phyloP scores from a whole-genome alignment of 306 rosid genomes.

The Vigna nakashimae region DNA sequence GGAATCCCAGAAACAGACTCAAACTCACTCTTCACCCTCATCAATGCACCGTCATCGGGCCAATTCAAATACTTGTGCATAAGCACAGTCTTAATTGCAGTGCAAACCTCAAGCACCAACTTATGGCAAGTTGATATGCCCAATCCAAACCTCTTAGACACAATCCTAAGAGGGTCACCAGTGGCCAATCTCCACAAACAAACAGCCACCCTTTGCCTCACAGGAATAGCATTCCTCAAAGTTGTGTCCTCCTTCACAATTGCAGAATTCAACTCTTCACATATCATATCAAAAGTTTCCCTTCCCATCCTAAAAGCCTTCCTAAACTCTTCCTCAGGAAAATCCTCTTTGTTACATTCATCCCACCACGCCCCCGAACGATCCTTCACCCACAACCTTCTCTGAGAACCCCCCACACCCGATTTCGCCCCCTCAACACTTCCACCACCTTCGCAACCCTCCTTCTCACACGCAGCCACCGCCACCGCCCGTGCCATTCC shows the following conservation, averaged over 20 bases:
- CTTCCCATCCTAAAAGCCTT: conserved; percentile 89
- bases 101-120: conserved; percentile 88
- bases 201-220: conserved; percentile 87
- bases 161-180: conserved; percentile 89
- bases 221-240: conserved; percentile 85
- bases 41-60: conserved; percentile 65
- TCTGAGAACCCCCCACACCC: conserved; percentile 49
- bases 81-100: conserved; percentile 77
- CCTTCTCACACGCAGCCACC: conserved; percentile 42
- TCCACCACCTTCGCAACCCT: conserved; percentile 14
- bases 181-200: conserved; percentile 95
- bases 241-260: conserved; percentile 89
- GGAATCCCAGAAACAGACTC: conserved; percentile 81
- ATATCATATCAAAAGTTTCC: conserved; percentile 76
- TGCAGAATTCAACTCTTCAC: conserved; percentile 84
- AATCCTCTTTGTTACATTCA: conserved; percentile 79
- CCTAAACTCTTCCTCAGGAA: conserved; percentile 81
- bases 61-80: conserved; percentile 89
- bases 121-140: conserved; percentile 98
- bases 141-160: conserved; percentile 80
- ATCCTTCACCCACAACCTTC: conserved; percentile 94
- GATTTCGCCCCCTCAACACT: conserved; percentile 38
- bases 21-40: conserved; percentile 67
- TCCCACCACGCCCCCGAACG: conserved; percentile 99
- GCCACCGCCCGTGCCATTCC: conserved; percentile 49